Conservation (phyloP, 2,329 filamentous ascomycete species). For the Arachnomyces sp. region DNA sequence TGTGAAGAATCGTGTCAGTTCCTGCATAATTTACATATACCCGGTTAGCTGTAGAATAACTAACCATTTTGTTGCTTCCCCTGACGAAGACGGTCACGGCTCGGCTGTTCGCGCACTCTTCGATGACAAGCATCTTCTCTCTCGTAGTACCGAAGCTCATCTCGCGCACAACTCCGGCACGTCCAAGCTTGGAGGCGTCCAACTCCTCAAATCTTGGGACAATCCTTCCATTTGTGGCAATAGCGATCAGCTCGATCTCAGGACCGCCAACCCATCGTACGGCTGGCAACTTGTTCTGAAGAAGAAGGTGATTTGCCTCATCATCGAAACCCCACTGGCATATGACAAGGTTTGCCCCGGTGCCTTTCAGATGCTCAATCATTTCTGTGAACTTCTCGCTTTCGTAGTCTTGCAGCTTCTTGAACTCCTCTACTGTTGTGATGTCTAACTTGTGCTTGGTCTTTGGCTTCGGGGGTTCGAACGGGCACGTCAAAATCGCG, state of each 20-base stretch:
- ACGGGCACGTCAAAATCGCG: conserved; percentile 93
- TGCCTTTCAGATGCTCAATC: conserved; percentile 97
- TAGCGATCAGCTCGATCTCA: conserved; percentile 96
- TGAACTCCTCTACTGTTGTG: conserved; percentile 94
- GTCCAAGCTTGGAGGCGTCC: conserved; percentile 81
- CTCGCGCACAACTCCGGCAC: conserved; percentile 81
- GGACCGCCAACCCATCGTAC: conserved; percentile 97
- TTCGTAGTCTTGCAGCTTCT: conserved; percentile 94
- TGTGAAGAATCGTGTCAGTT: conserved; percentile 27
- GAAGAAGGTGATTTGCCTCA: conserved; percentile 92
- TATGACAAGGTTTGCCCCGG: conserved; percentile 92
- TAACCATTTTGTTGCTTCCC: conserved; percentile 98
- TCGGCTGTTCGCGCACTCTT: conserved; percentile 96
- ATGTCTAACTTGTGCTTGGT: conserved; percentile 99
- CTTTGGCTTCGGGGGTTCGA: conserved; percentile 98
- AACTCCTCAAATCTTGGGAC: conserved; percentile 96
- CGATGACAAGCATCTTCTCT: conserved; percentile 99
- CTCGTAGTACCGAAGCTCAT: conserved; percentile 95
- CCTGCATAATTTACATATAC: background rate
- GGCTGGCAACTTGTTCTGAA: conserved; percentile 92
- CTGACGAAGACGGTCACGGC: conserved; percentile 94
- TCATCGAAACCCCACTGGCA: conserved; percentile 99
- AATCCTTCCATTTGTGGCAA: conserved; percentile 95
- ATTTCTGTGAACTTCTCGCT: conserved; percentile 95
- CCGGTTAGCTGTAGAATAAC: conserved; percentile 20